These are phyloP conservation scores for Fusarium paranaense DNA, from an alignment of 2,329 filamentous ascomycete genomes.

Conservation along the genomic window DNA sequence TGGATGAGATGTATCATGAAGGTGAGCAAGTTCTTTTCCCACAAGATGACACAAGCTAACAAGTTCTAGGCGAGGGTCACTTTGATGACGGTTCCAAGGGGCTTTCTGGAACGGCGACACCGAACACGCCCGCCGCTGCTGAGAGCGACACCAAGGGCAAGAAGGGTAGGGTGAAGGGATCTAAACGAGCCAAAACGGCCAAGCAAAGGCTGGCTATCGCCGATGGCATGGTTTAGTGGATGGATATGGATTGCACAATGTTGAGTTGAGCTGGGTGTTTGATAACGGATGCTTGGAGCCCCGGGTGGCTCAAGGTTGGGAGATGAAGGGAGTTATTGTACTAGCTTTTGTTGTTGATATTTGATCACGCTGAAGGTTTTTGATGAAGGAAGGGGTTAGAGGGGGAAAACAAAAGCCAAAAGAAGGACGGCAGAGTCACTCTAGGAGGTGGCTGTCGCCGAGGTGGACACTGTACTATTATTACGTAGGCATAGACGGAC, in stretches of 20 bases:
- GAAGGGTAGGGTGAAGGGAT: constrained; percentile 68
- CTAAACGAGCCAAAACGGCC: constrained; percentile 71
- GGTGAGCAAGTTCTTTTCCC: constrained; percentile 70
- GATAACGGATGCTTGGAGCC: constrained; percentile 37
- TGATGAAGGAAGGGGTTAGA: constrained; percentile 38
- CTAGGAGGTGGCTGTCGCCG: constrained; percentile 5
- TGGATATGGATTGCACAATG: constrained; percentile 19
- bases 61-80: constrained; percentile 83
- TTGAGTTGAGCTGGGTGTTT: constrained; percentile 32
- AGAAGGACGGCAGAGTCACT: constrained; percentile 24
- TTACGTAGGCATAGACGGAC: constrained; percentile 39
- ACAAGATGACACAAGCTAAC: constrained; percentile 38
- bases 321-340: constrained; percentile 36
- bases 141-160: constrained; percentile 65
- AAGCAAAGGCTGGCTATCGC: constrained; percentile 77
- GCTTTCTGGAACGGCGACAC: constrained; percentile 70
- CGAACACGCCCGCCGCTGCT: constrained; percentile 82
- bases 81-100: constrained; percentile 88
- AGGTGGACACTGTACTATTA: constrained; percentile 42
- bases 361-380: constrained; percentile 18
- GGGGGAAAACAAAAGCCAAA: constrained; percentile 35
- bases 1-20: constrained; percentile 99
- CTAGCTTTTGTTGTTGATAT: constrained; percentile 16
- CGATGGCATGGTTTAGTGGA: constrained; percentile 63
- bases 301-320: constrained; percentile 15